Evolutionary conservation across 2,329 filamentous ascomycete species (phyloP).

Genomic region (Xylariaceae sp.): DNA sequence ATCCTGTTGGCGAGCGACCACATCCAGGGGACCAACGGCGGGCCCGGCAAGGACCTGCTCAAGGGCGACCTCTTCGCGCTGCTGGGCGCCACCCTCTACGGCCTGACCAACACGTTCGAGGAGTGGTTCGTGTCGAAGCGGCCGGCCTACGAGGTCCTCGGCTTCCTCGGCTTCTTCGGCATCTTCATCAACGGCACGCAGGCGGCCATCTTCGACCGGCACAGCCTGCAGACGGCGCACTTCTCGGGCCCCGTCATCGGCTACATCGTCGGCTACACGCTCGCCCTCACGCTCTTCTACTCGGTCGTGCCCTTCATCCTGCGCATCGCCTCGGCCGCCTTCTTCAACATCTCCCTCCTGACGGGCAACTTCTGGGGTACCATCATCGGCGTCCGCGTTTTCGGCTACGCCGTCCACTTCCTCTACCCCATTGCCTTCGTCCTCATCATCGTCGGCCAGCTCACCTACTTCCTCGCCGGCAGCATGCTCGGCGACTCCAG

Average conservation of each 20-base stretch:
- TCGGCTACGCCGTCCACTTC: slow-evolving; percentile 74
- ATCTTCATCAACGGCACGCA: slow-evolving; percentile 88
- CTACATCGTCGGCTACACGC: slow-evolving; percentile 85
- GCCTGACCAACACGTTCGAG: slow-evolving; percentile 83
- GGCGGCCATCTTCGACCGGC: slow-evolving; percentile 85
- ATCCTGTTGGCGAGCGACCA: slow-evolving; percentile 83
- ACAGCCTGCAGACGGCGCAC: slow-evolving; percentile 57
- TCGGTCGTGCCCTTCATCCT: slow-evolving; percentile 79
- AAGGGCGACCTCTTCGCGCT: slow-evolving; percentile 93
- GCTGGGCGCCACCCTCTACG: slow-evolving; percentile 84
- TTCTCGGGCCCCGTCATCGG: slow-evolving; percentile 67
- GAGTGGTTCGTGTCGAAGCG: slow-evolving; percentile 87
- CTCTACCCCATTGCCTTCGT: slow-evolving; percentile 96
- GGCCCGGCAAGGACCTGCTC: slow-evolving; percentile 62
- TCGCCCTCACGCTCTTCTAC: slow-evolving; percentile 82
- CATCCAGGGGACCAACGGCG: slow-evolving; percentile 68
- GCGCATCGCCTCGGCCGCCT: slow-evolving; percentile 83
- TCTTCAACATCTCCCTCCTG: slow-evolving; percentile 92
- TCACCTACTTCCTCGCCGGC: slow-evolving; percentile 82
- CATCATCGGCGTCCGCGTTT: slow-evolving; percentile 83
- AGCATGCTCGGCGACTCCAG: slow-evolving; percentile 77
- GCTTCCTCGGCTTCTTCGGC: slow-evolving; percentile 83
- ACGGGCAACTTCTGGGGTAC: slow-evolving; percentile 98
- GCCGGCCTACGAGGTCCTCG: slow-evolving; percentile 88
- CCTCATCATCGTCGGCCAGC: slow-evolving; percentile 77